These are phyloP conservation scores for Mortierella sp. DNA, from an alignment of 371 early-diverging fungal species.

Conservation along the genomic window DNA sequence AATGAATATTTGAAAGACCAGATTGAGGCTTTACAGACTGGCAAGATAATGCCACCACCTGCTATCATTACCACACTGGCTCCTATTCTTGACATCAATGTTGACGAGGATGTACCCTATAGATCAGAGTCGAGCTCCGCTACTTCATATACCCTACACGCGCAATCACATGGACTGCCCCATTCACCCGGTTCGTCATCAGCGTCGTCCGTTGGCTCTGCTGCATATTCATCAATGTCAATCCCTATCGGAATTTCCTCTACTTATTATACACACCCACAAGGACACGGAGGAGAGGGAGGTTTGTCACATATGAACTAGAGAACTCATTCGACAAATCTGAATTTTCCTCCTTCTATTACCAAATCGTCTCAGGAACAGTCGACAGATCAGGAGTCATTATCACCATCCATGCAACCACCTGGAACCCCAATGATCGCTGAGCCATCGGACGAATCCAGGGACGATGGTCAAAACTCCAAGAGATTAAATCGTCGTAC, in stretches of 20 bases:
- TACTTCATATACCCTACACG: constrained; percentile 11
- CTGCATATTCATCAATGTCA: not conserved
- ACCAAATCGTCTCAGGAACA: not conserved
- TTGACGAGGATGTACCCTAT: not conserved
- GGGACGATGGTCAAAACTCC: constrained; percentile 16
- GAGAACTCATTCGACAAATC: not conserved
- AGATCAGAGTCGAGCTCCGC: constrained; percentile 18
- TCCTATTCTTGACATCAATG: constrained; percentile 9
- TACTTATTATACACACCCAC: not conserved
- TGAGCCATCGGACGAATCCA: constrained; percentile 27
- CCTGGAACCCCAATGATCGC: constrained; percentile 38
- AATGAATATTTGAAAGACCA: constrained; percentile 48
- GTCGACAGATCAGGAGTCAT: not conserved
- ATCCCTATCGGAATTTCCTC: not conserved
- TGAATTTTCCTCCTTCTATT: not conserved
- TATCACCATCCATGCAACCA: constrained; percentile 24
- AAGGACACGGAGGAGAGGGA: not conserved
- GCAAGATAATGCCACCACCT: constrained; percentile 30
- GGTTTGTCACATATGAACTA: not conserved
- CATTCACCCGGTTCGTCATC: not conserved
- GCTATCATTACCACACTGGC: constrained; percentile 36
- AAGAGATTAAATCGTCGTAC: constrained; percentile 37
- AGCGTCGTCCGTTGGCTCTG: not conserved
- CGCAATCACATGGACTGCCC: not conserved
- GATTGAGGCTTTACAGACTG: constrained; percentile 30